Evolutionary conservation across 1,284 basidiomycete genomes (phyloP), one percentile per base, ranked within the genome.

Genomic region (Austroboletus rostrupii): DNA sequence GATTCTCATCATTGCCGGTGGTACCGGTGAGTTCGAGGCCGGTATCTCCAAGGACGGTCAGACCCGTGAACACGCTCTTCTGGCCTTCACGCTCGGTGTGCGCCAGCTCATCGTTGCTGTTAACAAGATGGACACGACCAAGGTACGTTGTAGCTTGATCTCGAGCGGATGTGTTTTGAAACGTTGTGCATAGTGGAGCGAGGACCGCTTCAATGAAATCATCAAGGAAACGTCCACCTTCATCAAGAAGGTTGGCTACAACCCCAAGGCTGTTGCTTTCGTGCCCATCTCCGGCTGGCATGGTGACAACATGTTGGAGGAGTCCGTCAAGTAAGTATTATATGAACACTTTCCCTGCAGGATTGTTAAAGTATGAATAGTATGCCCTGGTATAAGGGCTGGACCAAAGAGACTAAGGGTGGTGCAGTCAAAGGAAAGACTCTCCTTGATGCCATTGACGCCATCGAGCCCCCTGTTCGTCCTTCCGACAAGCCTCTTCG

Each of bases 21-120:
- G 96, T 82, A 93, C 90, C 73, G 96, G 96, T 87, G 96, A 99
- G 80, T 99, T 99, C 80, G 97, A 99, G 80, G 96, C 96, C 74
- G 96, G 96, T 94, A 99, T 99, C 85, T 98, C 96, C 78, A 99
- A 99, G 87, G 96, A 99, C 70, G 96, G 96, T 67, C 96, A 99
- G 83, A 99, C 96, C 70, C 93, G 96, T 81, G 96, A 99, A 87
- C 96, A 99, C 83, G 97, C 97, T 61, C 90, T 99, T 61, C 85
- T 99, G 72, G 92, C 97, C 71, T 99, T 97, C 87, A 99, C 97
- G 70, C 94, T 99, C 70, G 97, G 96, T 90, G 97, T 99, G 73
- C 87, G 94, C 78, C 96, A 99, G 79, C 92, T 99, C 77, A 98
- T 99, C 71, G 93, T 99, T 62, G 95, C 96, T 70, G 91, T 99